These are phyloP conservation scores for Coniferiporia sulphurascens DNA, from an alignment of 1,284 basidiomycete genomes.

Conservation along the genomic window DNA sequence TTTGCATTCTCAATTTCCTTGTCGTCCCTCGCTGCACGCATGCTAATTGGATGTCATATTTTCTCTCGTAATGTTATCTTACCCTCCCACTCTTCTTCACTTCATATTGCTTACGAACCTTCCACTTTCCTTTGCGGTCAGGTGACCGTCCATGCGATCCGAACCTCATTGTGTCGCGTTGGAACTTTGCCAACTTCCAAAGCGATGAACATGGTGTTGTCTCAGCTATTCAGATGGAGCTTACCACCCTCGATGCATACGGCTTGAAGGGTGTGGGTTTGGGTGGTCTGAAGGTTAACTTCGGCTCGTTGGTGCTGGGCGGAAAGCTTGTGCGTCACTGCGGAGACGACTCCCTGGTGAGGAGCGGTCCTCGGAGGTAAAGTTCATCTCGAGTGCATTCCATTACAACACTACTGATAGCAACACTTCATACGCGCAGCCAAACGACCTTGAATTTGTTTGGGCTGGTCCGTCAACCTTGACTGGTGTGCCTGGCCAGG, in stretches of 20 bases:
- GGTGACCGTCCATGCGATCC: conserved; percentile 98
- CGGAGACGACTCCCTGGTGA: conserved; percentile 69
- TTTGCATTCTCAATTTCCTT: too few relatives aligned
- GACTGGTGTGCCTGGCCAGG: conserved; percentile 44
- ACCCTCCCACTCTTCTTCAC: too few relatives aligned
- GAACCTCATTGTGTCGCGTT: conserved; percentile 86
- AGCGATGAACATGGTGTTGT: conserved; percentile 65
- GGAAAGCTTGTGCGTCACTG: conserved; percentile 73
- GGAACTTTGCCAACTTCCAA: conserved; percentile 97
- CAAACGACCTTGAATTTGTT: conserved; percentile 65
- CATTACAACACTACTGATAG: conserved; percentile 66
- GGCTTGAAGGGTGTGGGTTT: conserved; percentile 73
- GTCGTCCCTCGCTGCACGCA: too few relatives aligned
- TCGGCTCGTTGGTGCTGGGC: conserved; percentile 80
- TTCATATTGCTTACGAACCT: too few relatives aligned
- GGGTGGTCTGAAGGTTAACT: conserved; percentile 77
- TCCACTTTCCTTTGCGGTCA: too few relatives aligned
- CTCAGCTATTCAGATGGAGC: conserved; percentile 93
- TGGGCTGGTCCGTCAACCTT: conserved; percentile 74
- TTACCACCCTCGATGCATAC: conserved; percentile 77
- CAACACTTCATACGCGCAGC: conserved; percentile 82
- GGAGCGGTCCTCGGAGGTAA: conserved; percentile 36
- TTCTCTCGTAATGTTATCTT: too few relatives aligned
- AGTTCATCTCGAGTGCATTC: conserved; percentile 59
- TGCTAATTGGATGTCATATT: too few relatives aligned